Percentiles rank a stretch among this genome's conserved stretches.
These are phyloP conservation scores for Colletotrichum sublineola DNA, from an alignment of 2,329 filamentous ascomycete genomes.

Conservation along the genomic window DNA sequence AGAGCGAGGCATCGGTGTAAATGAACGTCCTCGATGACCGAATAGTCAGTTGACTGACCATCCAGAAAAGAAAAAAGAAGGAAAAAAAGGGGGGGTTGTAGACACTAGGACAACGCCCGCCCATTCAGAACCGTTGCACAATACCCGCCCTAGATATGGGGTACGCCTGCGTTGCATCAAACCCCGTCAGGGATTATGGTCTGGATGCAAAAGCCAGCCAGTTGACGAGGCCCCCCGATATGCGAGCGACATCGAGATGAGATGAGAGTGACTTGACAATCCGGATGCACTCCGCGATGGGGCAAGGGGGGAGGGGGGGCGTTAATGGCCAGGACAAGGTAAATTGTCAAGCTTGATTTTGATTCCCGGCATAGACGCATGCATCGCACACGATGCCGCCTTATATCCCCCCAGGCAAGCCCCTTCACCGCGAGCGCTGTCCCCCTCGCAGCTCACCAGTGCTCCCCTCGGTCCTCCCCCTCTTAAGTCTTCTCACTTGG, in stretches of 20 bases:
- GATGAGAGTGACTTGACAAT: background rate
- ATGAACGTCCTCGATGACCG: background rate
- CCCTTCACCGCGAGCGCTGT: constrained; percentile 10
- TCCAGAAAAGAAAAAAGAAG: constrained; percentile 3
- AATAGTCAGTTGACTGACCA: background rate
- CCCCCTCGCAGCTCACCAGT: constrained; percentile 26
- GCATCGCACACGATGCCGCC: constrained; percentile 20
- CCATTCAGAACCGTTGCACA: constrained; percentile 24
- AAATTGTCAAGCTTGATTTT: constrained; percentile 20
- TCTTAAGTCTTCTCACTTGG: constrained; percentile 12
- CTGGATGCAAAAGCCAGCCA: background rate
- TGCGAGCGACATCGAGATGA: constrained; percentile 12
- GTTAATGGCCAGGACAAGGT: constrained; percentile 9
- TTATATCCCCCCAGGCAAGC: constrained; percentile 34
- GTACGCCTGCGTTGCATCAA: constrained; percentile 16
- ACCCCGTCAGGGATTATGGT: background rate
- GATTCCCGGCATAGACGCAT: background rate
- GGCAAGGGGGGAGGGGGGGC: constrained; percentile 11
- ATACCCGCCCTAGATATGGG: constrained; percentile 40
- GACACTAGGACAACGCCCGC: constrained; percentile 1
- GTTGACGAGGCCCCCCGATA: background rate
- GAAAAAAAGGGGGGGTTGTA: background rate
- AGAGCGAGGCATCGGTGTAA: background rate
- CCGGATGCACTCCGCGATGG: constrained; percentile 19
- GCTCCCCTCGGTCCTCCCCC: background rate